These are phyloP conservation scores for Nicotiana sylvestris DNA, from an alignment of 257 asterid genomes.

Conservation along the genomic window DNA sequence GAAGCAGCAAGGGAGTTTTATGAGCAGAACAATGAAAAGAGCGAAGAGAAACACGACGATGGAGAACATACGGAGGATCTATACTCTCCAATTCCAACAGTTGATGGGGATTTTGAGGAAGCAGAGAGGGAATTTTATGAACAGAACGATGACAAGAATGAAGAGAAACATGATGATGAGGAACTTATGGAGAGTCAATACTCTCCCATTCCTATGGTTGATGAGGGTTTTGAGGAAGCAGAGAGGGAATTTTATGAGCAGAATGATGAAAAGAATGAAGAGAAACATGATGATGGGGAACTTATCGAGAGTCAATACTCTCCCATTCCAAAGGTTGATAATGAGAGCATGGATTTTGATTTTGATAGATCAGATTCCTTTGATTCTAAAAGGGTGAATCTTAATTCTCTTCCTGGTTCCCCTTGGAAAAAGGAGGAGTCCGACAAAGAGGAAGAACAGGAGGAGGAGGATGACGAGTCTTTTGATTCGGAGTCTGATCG, in stretches of 20 bases:
- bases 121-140: constrained; percentile 9
- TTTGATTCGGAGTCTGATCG: constrained; percentile 65
- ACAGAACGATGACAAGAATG: constrained; percentile 24
- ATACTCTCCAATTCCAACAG: constrained; percentile 22
- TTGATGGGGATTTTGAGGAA: constrained; percentile 20
- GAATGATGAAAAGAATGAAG: constrained; percentile 29
- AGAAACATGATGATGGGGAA: constrained; percentile 17
- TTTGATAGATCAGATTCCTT: constrained; percentile 66
- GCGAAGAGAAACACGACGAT: constrained; percentile 26
- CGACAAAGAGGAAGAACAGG: constrained; percentile 30
- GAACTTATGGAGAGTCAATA: constrained; percentile 24
- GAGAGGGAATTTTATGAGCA: constrained; percentile 7
- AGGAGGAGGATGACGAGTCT: constrained; percentile 33
- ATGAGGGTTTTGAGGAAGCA: constrained; percentile 21
- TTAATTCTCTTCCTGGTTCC: constrained; percentile 38
- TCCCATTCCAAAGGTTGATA: constrained; percentile 27
- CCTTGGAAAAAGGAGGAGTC: constrained; percentile 31
- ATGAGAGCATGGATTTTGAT: constrained; percentile 43
- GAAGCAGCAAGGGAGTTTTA: constrained; percentile 19
- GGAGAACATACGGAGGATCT: constrained; percentile 23
- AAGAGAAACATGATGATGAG: constrained; percentile 23
- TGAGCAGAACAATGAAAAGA: constrained; percentile 20
- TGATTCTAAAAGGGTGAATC: constrained; percentile 70
- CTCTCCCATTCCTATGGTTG: constrained; percentile 22
- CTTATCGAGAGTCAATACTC: constrained; percentile 29